Evolutionary conservation across 2,329 filamentous ascomycete genomes (phyloP).

Genomic region (Triangularia setosa): DNA sequence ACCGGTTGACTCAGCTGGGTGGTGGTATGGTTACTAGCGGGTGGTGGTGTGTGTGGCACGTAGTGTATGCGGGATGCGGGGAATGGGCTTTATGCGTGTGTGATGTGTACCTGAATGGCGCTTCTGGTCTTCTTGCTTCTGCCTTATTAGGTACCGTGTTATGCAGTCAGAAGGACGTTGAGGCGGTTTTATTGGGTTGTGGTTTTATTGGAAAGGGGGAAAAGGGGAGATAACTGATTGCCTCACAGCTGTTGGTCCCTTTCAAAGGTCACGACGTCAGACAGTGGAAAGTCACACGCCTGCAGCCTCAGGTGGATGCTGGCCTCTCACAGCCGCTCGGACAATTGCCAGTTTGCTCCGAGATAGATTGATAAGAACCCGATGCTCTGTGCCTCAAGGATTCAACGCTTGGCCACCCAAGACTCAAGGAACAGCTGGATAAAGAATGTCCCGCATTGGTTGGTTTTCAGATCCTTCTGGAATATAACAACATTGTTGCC

Average conservation of each 20-base stretch:
- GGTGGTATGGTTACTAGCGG: background rate
- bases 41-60: background rate
- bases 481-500: background rate
- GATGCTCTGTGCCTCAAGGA: too few species aligned
- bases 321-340: background rate
- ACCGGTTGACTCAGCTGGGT: background rate
- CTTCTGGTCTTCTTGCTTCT: background rate
- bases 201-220: background rate
- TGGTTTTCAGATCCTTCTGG: background rate
- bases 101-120: background rate
- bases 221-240: background rate
- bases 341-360: background rate
- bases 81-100: background rate
- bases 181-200: background rate
- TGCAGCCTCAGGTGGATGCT: background rate
- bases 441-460: background rate
- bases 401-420: too few species aligned
- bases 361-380: background rate
- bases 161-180: background rate
- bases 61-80: background rate
- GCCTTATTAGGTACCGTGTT: background rate
- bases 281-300: background rate
- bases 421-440: background rate
- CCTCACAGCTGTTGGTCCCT: background rate
- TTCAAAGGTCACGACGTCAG: conserved; percentile 3